These are phyloP conservation scores for Floccularia luteovirens DNA, from an alignment of 768 basidiomycete species.

Conservation along the genomic window DNA sequence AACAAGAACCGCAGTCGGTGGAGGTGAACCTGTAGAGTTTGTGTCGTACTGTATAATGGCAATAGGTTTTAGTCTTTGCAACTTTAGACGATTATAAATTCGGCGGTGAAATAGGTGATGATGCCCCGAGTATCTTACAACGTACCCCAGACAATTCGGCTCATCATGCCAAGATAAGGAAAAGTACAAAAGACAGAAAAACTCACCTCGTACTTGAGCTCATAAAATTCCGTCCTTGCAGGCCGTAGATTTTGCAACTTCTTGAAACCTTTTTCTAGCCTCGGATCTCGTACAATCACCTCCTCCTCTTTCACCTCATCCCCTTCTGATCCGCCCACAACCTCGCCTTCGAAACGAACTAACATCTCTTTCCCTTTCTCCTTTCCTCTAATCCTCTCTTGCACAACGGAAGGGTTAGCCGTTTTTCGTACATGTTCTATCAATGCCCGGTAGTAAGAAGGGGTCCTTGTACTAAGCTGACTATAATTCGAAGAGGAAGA, in stretches of 20 bases:
- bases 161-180: not conserved
- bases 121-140: too few relatives aligned
- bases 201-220: constrained; percentile 48
- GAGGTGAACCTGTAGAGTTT: constrained; percentile 64
- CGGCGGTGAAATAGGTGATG: too few relatives aligned
- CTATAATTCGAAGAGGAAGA: constrained; percentile 9
- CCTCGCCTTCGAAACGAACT: constrained; percentile 47
- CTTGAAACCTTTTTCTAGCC: constrained; percentile 30
- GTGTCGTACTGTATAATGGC: constrained; percentile 54
- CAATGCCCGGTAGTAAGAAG: constrained; percentile 25
- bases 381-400: constrained; percentile 35
- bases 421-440: constrained; percentile 32
- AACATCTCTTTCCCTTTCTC: constrained; percentile 60
- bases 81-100: too few relatives aligned
- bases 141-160: not conserved
- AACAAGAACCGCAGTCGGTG: constrained; percentile 68
- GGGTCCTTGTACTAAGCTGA: constrained; percentile 9
- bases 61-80: constrained; percentile 1
- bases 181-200: constrained; percentile 3
- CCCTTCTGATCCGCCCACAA: constrained; percentile 28
- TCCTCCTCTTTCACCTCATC: constrained; percentile 23
- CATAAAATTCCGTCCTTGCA: constrained; percentile 27
- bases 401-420: constrained; percentile 16
- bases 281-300: constrained; percentile 43
- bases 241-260: constrained; percentile 14